Evolutionary conservation across 2,329 filamentous ascomycete species (phyloP), one percentile per base, ranked within the genome.

Genomic region (Calycina herbarum): DNA sequence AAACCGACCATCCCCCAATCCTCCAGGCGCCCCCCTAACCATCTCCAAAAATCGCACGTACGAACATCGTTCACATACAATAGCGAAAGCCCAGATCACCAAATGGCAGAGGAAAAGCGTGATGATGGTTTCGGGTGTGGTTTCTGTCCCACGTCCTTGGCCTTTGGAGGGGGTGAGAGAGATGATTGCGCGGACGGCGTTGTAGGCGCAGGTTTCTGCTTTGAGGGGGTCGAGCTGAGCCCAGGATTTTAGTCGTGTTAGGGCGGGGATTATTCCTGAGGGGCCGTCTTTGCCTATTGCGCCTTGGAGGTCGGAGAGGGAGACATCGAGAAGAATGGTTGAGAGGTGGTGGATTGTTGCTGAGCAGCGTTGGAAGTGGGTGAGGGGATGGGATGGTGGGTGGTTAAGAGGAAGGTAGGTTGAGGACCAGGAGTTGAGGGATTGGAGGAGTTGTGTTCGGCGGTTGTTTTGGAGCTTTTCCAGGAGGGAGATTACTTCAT

Each of bases 101-200:
- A 72, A 51, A 33, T 73, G 68, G 38, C 69, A 67, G 1, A 73
- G 64, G 40, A 72, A 71, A 3, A 73, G 54, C 10, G 70, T 67
- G 6, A 70, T 68, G 10, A 71, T 61, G 27, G 62, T 68, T 48
- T 70, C 72, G 2, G 67, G 67, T 5, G 66, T 67, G 17, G 70
- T 72, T 31, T 69, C 71, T 1, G 64, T 27, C 27, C 61, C 64
- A 10, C 59, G 29, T 54, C 27, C 11, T 35, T 27, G 20, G n/a
- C 29, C 20, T 59, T 54, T 48, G 1, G 38, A 33, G 7, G 63
- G 66, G 11, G 63, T 54, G 10, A 70, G 59, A 17, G 61, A 63
- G 6, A 68, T 48, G 10, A 72, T 70, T 1, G 66, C 67, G 24
- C 66, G 65, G 7, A 70, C 63, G 1, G 71, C 70, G 20, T 67